Conservation (phyloP, 164 flowering plant genomes). For the Platanus orientalis region DNA sequence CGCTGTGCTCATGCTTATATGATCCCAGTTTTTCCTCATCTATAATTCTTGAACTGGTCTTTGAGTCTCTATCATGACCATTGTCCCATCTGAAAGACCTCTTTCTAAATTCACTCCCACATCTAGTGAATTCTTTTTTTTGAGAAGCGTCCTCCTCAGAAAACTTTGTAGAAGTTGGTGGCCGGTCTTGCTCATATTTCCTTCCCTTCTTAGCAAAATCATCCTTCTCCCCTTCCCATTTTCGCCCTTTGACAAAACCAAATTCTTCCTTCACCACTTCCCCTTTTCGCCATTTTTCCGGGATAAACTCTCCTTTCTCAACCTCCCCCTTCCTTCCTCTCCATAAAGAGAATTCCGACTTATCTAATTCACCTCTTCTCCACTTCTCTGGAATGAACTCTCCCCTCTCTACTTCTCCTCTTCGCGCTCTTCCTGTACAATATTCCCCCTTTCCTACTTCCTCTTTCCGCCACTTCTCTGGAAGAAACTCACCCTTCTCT, state of each 20-base stretch:
- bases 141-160: conserved; percentile 34
- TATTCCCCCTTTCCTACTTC: not conserved
- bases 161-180: conserved; percentile 50
- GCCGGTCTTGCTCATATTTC: conserved; percentile 37
- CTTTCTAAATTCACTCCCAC: conserved; percentile 42
- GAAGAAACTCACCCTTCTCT: not conserved
- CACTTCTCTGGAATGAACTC: conserved; percentile 23
- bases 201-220: conserved; percentile 25
- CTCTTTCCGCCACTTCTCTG: not conserved
- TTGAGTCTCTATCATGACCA: conserved; percentile 39
- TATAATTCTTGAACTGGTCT: conserved; percentile 46
- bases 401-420: no score
- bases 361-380: conserved; percentile 35
- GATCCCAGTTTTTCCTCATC: conserved; percentile 47
- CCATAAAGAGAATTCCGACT: conserved; percentile 23
- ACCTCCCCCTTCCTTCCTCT: conserved; percentile 40
- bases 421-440: not conserved
- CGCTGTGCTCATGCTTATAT: conserved; percentile 36
- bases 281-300: conserved; percentile 44
- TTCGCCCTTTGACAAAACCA: conserved; percentile 8
- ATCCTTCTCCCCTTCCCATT: conserved; percentile 20
- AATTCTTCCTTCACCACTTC: conserved; percentile 27
- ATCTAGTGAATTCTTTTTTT: conserved; percentile 45
- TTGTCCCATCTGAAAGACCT: conserved; percentile 54
- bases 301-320: conserved; percentile 70